Percentiles rank a stretch among this genome's conserved stretches.
phyloP scores from a whole-genome alignment of 2,329 filamentous ascomycete genomes.

The Diaporthe vaccinii region DNA sequence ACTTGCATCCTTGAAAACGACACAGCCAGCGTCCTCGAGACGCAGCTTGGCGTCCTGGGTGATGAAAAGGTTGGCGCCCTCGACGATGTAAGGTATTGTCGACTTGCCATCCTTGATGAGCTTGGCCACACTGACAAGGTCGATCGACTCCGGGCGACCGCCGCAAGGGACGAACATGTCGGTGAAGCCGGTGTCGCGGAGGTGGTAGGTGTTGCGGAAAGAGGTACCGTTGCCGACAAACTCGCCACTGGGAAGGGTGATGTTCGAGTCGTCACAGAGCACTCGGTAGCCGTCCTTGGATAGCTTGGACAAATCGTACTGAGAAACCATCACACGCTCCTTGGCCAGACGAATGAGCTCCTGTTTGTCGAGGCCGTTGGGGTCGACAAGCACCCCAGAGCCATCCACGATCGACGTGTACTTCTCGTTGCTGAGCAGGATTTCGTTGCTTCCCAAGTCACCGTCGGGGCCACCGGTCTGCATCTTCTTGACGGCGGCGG shows the following conservation, averaged over 20 bases:
- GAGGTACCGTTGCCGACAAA: constrained; percentile 89
- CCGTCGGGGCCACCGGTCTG: constrained; percentile 98
- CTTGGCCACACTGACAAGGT: constrained; percentile 87
- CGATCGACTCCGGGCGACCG: constrained; percentile 95
- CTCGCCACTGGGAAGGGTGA: constrained; percentile 90
- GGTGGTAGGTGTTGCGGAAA: constrained; percentile 98
- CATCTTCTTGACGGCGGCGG: constrained; percentile 88
- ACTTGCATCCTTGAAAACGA: constrained; percentile 97
- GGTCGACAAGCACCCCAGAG: constrained; percentile 93
- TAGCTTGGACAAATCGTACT: constrained; percentile 88
- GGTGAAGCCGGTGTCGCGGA: constrained; percentile 81
- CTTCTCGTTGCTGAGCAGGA: constrained; percentile 94
- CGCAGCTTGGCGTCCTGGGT: constrained; percentile 97
- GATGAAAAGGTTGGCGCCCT: constrained; percentile 98
- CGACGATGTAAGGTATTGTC: constrained; percentile 93
- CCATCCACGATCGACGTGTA: constrained; percentile 97
- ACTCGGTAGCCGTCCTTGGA: constrained; percentile 92
- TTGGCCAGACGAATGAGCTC: constrained; percentile 90
- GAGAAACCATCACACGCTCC: constrained; percentile 87
- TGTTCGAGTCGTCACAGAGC: constrained; percentile 89
- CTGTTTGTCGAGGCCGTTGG: constrained; percentile 85
- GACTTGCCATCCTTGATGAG: constrained; percentile 92
- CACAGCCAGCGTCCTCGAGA: constrained; percentile 93
- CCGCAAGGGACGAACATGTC: constrained; percentile 97
- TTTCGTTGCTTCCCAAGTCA: constrained; percentile 97